phyloP scores from a whole-genome alignment of 2,329 filamentous ascomycete genomes.

The Aspergillus melleus region DNA sequence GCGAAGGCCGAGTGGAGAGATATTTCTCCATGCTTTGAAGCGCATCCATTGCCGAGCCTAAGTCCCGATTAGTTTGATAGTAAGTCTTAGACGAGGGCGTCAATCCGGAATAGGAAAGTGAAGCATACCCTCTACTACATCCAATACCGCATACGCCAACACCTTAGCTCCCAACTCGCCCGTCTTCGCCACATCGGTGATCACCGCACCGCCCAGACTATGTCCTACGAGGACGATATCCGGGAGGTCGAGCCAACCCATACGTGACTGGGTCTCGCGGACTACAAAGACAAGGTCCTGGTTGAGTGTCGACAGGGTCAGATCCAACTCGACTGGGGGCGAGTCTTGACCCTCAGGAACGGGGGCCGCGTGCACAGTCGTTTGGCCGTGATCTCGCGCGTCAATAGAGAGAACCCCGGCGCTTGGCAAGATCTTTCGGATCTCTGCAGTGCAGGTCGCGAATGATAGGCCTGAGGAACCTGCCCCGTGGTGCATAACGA shows the following conservation, averaged over 20 bases:
- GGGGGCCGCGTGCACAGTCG: constrained; percentile 34
- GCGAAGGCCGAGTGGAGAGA: constrained; percentile 73
- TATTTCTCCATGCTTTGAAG: constrained; percentile 93
- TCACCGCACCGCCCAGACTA: constrained; percentile 86
- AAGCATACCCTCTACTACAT: constrained; percentile 77
- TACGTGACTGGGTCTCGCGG: constrained; percentile 62
- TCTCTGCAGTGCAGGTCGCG: constrained; percentile 74
- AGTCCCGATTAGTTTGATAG: background rate
- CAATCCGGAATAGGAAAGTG: background rate
- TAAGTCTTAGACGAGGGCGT: background rate
- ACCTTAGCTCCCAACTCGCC: constrained; percentile 66
- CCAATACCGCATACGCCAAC: constrained; percentile 84
- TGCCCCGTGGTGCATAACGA: constrained; percentile 92
- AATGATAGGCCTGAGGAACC: constrained; percentile 93
- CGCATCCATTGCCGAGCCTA: constrained; percentile 86
- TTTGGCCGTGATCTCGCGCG: constrained; percentile 81
- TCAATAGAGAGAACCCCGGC: constrained; percentile 85
- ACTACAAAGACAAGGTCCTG: constrained; percentile 72
- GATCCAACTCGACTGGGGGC: constrained; percentile 54
- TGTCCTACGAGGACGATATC: constrained; percentile 83
- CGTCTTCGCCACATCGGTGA: constrained; percentile 75
- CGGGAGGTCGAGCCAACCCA: constrained; percentile 74
- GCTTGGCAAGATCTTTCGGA: constrained; percentile 72
- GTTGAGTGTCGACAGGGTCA: constrained; percentile 71
- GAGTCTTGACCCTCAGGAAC: constrained; percentile 30